Evolutionary conservation across 2,329 filamentous ascomycete genomes (phyloP).

Genomic region (Ophiostoma novo-ulmi): DNA sequence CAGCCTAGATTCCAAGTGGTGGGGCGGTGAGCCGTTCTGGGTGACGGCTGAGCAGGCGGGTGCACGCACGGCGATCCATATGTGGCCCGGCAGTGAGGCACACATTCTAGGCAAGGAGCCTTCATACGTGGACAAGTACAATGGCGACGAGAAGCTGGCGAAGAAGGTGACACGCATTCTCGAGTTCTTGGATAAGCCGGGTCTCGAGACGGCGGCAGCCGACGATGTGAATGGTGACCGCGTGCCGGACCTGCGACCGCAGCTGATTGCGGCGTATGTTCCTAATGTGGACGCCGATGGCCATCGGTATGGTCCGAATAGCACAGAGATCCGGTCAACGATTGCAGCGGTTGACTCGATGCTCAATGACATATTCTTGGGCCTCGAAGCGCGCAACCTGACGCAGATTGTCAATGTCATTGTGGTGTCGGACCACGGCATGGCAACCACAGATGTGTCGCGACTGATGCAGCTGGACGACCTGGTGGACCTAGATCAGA

Average conservation of each 20-base stretch:
- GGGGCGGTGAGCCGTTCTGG: conserved; percentile 92
- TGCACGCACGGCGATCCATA: conserved; percentile 78
- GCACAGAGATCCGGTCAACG: conserved; percentile 76
- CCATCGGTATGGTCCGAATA: conserved; percentile 87
- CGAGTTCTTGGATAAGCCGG: conserved; percentile 77
- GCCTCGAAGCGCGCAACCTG: conserved; percentile 74
- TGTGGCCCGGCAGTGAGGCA: conserved; percentile 97
- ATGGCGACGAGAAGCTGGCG: conserved; percentile 66
- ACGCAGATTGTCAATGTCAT: conserved; percentile 88
- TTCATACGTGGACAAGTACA: conserved; percentile 77
- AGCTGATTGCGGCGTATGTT: conserved; percentile 90
- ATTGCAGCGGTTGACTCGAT: conserved; percentile 78
- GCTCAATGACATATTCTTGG: conserved; percentile 69
- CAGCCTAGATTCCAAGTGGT: conserved; percentile 86
- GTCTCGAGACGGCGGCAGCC: conserved; percentile 53
- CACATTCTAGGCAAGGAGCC: conserved; percentile 71
- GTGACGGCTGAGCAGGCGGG: conserved; percentile 81
- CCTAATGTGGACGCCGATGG: conserved; percentile 86
- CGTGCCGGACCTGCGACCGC: conserved; percentile 60
- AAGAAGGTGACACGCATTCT: conserved; percentile 76
- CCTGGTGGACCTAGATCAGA: conserved; percentile 68
- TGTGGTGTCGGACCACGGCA: conserved; percentile 95
- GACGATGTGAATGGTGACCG: conserved; percentile 34
- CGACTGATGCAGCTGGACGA: conserved; percentile 87
- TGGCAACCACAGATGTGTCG: conserved; percentile 83